A percentile compares a stretch with the other conserved stretches of the same genome.
Evolutionary conservation across 2,329 filamentous ascomycete genomes (phyloP).

Genomic region (Elsinoe perseae): DNA sequence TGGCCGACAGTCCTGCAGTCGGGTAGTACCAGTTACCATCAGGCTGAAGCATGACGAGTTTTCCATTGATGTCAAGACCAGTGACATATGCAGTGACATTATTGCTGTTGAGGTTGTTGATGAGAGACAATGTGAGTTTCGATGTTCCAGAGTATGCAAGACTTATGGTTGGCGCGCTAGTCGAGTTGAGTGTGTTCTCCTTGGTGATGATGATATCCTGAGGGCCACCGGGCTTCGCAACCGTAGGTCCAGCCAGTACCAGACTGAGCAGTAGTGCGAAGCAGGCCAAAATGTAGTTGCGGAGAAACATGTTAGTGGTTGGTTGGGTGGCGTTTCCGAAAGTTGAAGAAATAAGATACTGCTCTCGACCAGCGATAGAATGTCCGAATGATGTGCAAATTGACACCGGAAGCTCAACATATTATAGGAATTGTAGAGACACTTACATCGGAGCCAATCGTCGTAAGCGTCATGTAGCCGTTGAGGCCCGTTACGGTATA

Average conservation of each 20-base stretch:
- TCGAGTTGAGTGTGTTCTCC: slow-evolving; percentile 24
- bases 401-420: background rate
- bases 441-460: background rate
- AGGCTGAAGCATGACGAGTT: slow-evolving; percentile 39
- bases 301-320: slow-evolving; percentile 1
- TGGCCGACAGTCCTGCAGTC: slow-evolving; percentile 29
- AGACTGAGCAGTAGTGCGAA: slow-evolving; percentile 14
- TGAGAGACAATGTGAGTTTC: slow-evolving; percentile 26
- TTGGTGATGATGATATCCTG: slow-evolving; percentile 23
- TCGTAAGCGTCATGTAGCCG: background rate
- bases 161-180: slow-evolving; percentile 15
- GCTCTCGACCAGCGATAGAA: background rate
- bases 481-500: background rate
- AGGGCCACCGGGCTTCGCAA: slow-evolving; percentile 21
- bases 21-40: slow-evolving; percentile 40
- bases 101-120: slow-evolving; percentile 38
- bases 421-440: background rate
- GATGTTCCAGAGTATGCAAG: background rate
- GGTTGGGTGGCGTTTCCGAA: background rate
- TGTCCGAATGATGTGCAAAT: background rate
- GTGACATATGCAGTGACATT: slow-evolving; percentile 41
- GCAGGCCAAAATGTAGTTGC: background rate
- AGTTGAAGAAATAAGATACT: background rate
- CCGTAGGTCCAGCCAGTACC: slow-evolving; percentile 20
- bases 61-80: slow-evolving; percentile 35